Evolutionary conservation across 1,284 basidiomycete species (phyloP).

Genomic region (Gymnopus androsaceus): DNA sequence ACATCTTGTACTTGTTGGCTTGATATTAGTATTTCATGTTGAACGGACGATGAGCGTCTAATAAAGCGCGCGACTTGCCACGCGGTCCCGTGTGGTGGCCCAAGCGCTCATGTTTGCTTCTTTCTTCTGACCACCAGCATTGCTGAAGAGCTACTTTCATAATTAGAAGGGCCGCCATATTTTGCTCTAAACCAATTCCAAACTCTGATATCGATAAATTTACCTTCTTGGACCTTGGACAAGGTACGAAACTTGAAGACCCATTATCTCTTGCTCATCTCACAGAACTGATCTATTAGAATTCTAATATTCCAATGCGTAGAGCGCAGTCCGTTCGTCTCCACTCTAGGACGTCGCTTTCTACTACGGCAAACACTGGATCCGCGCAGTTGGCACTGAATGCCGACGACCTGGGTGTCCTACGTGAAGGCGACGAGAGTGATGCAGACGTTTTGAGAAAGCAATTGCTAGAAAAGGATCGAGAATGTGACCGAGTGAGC

Average conservation of each 20-base stretch:
- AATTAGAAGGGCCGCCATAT: no score
- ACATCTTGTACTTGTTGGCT: no score
- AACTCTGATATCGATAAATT: neutral
- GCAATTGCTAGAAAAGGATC: slow-evolving; percentile 68
- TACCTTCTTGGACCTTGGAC: neutral
- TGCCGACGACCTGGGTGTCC: slow-evolving; percentile 58
- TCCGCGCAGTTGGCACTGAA: slow-evolving; percentile 34
- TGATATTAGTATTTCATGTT: neutral
- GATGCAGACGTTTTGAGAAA: slow-evolving; percentile 61
- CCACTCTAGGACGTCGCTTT: slow-evolving; percentile 46
- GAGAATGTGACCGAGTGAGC: slow-evolving; percentile 68
- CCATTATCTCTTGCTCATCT: neutral
- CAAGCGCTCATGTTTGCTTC: neutral
- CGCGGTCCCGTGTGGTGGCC: neutral
- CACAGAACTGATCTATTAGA: no score
- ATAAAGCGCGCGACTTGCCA: neutral
- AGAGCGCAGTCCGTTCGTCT: slow-evolving; percentile 59
- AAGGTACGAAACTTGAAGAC: no score
- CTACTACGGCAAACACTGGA: neutral
- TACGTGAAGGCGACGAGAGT: slow-evolving; percentile 62
- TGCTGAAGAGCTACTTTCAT: no score
- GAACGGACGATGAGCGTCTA: neutral
- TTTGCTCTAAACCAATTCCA: no score
- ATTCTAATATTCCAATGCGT: no score
- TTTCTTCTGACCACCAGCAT: neutral